Percentiles rank a stretch among this genome's conserved stretches.
These are phyloP conservation scores for Heteromeles arbutifolia DNA, from an alignment of 306 rosid genomes.

Conservation along the genomic window DNA sequence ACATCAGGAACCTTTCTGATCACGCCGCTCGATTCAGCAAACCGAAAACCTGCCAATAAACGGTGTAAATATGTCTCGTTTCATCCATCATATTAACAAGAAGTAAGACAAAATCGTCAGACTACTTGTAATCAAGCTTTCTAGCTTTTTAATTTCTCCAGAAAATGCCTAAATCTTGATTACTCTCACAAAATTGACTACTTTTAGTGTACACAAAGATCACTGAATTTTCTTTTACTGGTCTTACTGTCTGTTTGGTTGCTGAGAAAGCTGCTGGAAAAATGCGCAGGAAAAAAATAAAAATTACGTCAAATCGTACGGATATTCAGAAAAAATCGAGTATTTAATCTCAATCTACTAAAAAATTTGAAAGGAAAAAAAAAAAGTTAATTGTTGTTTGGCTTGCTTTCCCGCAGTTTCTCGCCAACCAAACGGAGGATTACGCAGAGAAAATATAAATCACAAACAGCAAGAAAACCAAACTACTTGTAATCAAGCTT, in stretches of 20 bases:
- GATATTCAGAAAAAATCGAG: too few relatives aligned
- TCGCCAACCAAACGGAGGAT: neutral
- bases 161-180: too few relatives aligned
- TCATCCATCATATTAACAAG: neutral
- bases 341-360: too few relatives aligned
- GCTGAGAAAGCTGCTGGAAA: neutral
- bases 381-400: neutral
- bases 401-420: neutral
- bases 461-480: neutral
- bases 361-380: too few relatives aligned
- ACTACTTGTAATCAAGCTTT: neutral
- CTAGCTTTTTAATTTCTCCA: too few relatives aligned
- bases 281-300: too few relatives aligned
- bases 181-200: neutral
- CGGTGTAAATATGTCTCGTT: neutral
- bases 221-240: neutral
- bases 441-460: neutral
- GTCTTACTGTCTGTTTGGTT: neutral
- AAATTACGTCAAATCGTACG: too few relatives aligned
- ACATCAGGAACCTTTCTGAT: neutral
- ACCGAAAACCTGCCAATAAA: neutral
- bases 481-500: too few relatives aligned
- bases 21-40: neutral
- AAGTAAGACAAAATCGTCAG: neutral
- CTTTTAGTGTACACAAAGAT: neutral